phyloP scores from a whole-genome alignment of 139 green algal species.

The Ulvella scutata region DNA sequence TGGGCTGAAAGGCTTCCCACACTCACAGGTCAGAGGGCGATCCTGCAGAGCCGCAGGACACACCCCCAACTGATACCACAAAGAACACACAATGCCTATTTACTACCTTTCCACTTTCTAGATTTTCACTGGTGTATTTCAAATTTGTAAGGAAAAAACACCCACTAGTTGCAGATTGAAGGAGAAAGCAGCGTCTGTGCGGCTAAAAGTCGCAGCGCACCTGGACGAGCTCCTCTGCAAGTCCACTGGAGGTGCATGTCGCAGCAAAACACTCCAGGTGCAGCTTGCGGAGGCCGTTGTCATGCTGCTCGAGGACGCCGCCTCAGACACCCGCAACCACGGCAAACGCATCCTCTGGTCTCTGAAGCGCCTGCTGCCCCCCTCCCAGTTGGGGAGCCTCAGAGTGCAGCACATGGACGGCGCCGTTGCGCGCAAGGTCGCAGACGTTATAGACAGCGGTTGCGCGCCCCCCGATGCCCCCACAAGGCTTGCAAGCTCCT shows the following conservation, averaged over 20 bases:
- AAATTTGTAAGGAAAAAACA: not conserved
- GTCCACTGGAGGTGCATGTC: not conserved
- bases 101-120: too few relatives aligned
- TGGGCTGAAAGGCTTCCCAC: too few relatives aligned
- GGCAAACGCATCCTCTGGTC: not conserved
- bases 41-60: too few relatives aligned
- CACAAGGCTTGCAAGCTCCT: not conserved
- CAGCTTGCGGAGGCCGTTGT: not conserved
- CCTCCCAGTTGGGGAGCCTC: not conserved
- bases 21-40: too few relatives aligned
- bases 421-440: not conserved
- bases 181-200: not conserved
- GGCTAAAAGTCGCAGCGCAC: not conserved
- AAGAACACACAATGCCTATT: too few relatives aligned
- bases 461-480: not conserved
- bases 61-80: too few relatives aligned
- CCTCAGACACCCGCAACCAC: not conserved
- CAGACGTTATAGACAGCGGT: not conserved
- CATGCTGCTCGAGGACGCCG: not conserved
- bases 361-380: not conserved
- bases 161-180: not conserved
- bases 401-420: not conserved
- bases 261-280: not conserved
- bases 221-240: not conserved
- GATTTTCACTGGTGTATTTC: too few relatives aligned